A percentile compares a stretch with the other conserved stretches of the same genome.
Conservation (phyloP, 495 filamentous ascomycete species). For the Glonium stellatum region DNA sequence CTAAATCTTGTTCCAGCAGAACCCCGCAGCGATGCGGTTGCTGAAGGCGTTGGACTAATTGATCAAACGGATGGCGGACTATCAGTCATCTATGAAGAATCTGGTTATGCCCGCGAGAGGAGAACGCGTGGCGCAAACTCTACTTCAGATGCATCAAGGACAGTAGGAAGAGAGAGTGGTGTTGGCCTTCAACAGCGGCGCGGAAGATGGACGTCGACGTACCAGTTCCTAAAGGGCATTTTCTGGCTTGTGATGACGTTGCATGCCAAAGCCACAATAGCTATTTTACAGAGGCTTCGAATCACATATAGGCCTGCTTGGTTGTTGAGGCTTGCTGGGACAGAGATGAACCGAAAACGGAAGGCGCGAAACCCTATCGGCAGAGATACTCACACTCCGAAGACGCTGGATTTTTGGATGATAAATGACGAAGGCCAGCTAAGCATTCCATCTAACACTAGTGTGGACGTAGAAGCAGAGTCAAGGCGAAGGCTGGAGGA, state of each 20-base stretch:
- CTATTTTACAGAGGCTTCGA: conserved; percentile 51
- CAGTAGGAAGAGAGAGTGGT: conserved; percentile 45
- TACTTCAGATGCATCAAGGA: conserved; percentile 30
- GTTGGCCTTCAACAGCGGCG: conserved; percentile 70
- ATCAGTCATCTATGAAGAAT: background rate
- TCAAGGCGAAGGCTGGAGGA: conserved; percentile 49
- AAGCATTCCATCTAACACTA: conserved; percentile 47
- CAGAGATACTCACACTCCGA: background rate
- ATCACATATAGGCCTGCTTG: conserved; percentile 56
- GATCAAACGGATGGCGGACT: conserved; percentile 5
- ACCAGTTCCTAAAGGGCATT: conserved; percentile 68
- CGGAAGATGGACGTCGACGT: conserved; percentile 62
- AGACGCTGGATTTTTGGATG: conserved; percentile 52
- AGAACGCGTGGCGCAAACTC: conserved; percentile 39
- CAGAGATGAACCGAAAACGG: conserved; percentile 12
- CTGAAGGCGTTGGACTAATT: conserved; percentile 32
- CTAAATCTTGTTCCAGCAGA: conserved; percentile 25
- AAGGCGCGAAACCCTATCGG: background rate
- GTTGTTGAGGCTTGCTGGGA: conserved; percentile 48
- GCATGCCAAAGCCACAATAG: conserved; percentile 49
- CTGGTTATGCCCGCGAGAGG: conserved; percentile 61
- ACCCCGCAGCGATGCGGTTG: conserved; percentile 35
- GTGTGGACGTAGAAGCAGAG: conserved; percentile 72
- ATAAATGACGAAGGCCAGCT: conserved; percentile 49
- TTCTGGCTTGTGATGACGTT: conserved; percentile 57